phyloP scores from a whole-genome alignment of 2,329 filamentous ascomycete species.

The Thermomyces lanuginosus region DNA sequence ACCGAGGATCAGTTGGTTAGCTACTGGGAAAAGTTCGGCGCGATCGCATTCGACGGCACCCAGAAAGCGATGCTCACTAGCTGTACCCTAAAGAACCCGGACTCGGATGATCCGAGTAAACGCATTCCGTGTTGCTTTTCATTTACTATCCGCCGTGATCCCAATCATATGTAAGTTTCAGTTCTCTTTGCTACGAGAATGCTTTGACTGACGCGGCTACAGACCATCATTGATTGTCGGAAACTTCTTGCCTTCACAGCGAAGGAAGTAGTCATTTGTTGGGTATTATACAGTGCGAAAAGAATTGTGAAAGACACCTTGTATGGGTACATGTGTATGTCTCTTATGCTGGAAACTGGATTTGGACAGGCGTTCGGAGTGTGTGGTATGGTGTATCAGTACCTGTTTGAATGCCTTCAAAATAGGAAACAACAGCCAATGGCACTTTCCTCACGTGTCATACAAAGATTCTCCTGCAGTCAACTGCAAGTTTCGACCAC shows the following conservation, averaged over 20 bases:
- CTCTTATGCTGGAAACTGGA: not conserved
- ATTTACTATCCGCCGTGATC: slow-evolving; percentile 87
- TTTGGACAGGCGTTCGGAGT: too few relatives aligned
- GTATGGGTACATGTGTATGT: not conserved
- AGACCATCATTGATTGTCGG: slow-evolving; percentile 91
- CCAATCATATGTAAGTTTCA: slow-evolving; percentile 73
- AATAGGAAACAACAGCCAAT: too few relatives aligned
- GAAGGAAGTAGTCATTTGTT: slow-evolving; percentile 28
- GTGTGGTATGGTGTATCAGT: too few relatives aligned
- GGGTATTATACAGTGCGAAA: not conserved
- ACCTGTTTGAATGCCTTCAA: too few relatives aligned
- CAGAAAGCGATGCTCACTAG: slow-evolving; percentile 93
- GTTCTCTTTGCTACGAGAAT: slow-evolving; percentile 11
- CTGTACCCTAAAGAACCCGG: slow-evolving; percentile 74
- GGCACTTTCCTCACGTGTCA: too few relatives aligned
- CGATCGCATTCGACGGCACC: slow-evolving; percentile 83
- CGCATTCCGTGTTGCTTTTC: slow-evolving; percentile 92
- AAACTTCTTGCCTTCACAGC: slow-evolving; percentile 83
- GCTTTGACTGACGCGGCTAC: slow-evolving; percentile 6
- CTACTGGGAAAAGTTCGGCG: slow-evolving; percentile 98
- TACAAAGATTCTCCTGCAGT: too few relatives aligned
- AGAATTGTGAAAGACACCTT: slow-evolving; percentile 1
- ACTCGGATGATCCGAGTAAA: slow-evolving; percentile 49
- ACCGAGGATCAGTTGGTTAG: slow-evolving; percentile 87
- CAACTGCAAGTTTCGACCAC: too few relatives aligned